Evolutionary conservation across 169 alveolate species (phyloP).

Genomic region (Plasmodium coatneyi): DNA sequence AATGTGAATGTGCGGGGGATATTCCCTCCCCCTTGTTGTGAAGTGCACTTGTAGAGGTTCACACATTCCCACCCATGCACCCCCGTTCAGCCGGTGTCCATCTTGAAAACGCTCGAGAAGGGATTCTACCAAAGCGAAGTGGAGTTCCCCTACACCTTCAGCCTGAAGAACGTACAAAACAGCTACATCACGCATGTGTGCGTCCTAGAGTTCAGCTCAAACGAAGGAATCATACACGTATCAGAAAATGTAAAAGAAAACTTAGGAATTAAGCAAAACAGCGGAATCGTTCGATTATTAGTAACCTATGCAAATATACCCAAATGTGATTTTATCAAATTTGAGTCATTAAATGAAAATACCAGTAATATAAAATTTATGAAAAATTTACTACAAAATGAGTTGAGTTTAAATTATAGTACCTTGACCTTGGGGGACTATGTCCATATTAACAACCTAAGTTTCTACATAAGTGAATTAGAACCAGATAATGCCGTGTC

Average conservation of each 20-base stretch:
- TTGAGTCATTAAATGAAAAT: slow-evolving; percentile 56
- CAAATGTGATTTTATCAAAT: slow-evolving; percentile 69
- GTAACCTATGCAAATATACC: slow-evolving; percentile 54
- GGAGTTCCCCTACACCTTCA: slow-evolving; percentile 42
- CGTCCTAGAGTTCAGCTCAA: slow-evolving; percentile 61
- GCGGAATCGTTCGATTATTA: slow-evolving; percentile 18
- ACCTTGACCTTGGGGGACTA: slow-evolving; percentile 49
- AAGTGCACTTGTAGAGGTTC: neutral
- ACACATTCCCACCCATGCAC: neutral
- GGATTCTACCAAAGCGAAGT: slow-evolving; percentile 46
- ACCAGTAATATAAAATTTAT: slow-evolving; percentile 38
- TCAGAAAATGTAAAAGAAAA: slow-evolving; percentile 67
- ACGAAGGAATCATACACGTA: slow-evolving; percentile 46
- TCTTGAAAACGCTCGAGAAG: slow-evolving; percentile 57
- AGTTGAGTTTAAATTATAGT: slow-evolving; percentile 53
- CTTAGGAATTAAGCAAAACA: slow-evolving; percentile 21
- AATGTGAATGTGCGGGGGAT: neutral
- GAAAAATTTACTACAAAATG: slow-evolving; percentile 63
- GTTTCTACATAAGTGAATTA: slow-evolving; percentile 50
- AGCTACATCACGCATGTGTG: slow-evolving; percentile 65
- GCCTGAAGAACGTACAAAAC: slow-evolving; percentile 42
- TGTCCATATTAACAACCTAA: slow-evolving; percentile 49
- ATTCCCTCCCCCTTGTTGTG: neutral
- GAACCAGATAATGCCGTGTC: slow-evolving; percentile 72
- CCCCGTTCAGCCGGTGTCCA: slow-evolving; percentile 42